Base-by-base conservation (phyloP, 2,329 filamentous ascomycete genomes). In the Talaromyces sp. region DNA sequence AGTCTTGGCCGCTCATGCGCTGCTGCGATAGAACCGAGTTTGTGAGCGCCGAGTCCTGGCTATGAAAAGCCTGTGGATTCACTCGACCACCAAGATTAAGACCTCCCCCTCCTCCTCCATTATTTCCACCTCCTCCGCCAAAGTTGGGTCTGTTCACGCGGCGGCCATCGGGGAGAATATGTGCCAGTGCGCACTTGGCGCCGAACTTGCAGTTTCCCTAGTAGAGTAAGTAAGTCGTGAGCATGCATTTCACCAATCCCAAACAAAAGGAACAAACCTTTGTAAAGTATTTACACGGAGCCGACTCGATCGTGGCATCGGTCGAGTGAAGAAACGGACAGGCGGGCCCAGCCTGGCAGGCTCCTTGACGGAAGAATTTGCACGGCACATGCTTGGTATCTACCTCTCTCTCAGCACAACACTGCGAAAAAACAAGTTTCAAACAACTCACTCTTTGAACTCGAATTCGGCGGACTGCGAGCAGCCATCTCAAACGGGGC, bases 121-220 rank as follows among this genome's bases (percentile, higher is more conserved):
- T 74, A 73, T 77, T 74, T 72, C 81, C 71, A 79, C 86, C 75
- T 84, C 77, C 74, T 64, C 78, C 73, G 60, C 75, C 75, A 53
- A 77, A 70, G 67, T 77, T 79, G 32, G 89, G 80, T 82, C 89
- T 79, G 76, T 97, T 97, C 72, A 97, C 91, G 72, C 93, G 86
- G 69, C 91, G 88, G 62, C 94, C 94, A 75, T 97, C 92, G 67
- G 92, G 92, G 54, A 97, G 87, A 70, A 97, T 89, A 76, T 99
- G 94, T 65, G 95, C 91, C 72, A 97, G 91, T 71, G 93, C 93
- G 81, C 94, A 99, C 78, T 97, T 97, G 65, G 91, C 90, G 64
- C 94, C 94, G 74, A 97, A 99, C 76, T 97, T 97, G 86, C 94
- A 99, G 77, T 97, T 97, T 67, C 94, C 94, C 91, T 97, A 69